Percentiles rank a stretch among this genome's conserved stretches.
Conservation (phyloP, 1,284 basidiomycete genomes). For the Cryptococcus sp. region DNA sequence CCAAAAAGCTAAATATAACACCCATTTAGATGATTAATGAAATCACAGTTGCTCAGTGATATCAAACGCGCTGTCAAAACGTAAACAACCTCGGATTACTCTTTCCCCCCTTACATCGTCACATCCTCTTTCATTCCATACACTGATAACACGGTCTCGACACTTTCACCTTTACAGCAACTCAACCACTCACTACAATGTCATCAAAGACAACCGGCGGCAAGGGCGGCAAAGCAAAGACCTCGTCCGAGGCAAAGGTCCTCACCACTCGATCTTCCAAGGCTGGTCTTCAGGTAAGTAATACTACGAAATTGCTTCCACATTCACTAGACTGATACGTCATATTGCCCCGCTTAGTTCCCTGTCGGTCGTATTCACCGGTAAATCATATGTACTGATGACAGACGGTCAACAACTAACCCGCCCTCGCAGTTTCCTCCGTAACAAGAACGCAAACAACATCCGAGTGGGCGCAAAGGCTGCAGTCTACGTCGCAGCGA, state of each 20-base stretch:
- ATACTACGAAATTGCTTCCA: constrained; percentile 9
- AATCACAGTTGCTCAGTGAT: neutral
- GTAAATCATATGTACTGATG: constrained; percentile 17
- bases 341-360: constrained; percentile 28
- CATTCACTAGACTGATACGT: constrained; percentile 8
- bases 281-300: constrained; percentile 75
- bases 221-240: constrained; percentile 56
- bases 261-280: constrained; percentile 74
- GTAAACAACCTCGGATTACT: neutral
- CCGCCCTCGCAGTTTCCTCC: constrained; percentile 70
- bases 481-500: constrained; percentile 54
- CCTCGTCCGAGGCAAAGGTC: constrained; percentile 52
- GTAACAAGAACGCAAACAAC: constrained; percentile 89
- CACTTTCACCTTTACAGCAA: constrained; percentile 7
- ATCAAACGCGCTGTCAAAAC: too few species aligned
- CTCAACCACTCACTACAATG: constrained; percentile 28
- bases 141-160: constrained; percentile 13
- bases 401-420: neutral
- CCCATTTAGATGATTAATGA: neutral
- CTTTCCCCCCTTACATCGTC: neutral
- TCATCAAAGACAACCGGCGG: constrained; percentile 52
- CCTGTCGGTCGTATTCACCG: constrained; percentile 51
- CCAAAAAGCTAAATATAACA: too few species aligned
- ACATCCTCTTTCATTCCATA: constrained; percentile 7
- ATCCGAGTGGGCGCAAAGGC: constrained; percentile 59